Evolutionary conservation across 1,139 yeast genomes (phyloP), one percentile per base, ranked within the genome.

Genomic region (Geotrichum bryndzae): DNA sequence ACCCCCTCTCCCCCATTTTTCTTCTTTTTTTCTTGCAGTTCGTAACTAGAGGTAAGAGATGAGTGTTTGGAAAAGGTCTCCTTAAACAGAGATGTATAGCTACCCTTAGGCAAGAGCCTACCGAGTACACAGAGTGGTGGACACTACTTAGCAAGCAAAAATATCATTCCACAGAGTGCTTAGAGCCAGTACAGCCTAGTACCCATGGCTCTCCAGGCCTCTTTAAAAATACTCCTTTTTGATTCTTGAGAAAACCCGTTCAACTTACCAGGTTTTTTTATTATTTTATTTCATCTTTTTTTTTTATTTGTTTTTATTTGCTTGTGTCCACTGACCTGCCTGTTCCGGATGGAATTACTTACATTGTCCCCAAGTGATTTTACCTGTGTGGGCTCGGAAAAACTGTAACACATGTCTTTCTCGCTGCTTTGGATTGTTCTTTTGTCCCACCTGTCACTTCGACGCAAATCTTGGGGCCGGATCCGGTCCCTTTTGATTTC

Each of bases 11-110:
- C 6, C 18, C 22, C 27, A 7, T 31, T 29, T 8, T 23, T 52
- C 18, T 41, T 45, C 27, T 83, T 56, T 33, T 29, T 33, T n/a
- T 8, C 8, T 41, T 41, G 48, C 22, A n/a, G 18, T 41, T 41
- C 18, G 48, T n/a, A 41, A n/a, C 48, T 41, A n/a, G 10, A n/a
- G 15, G 10, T 13, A 38, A 7, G 18, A 38, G 45, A 13, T 13
- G 18, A 3, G 18, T 38, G 18, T 38, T 10, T 11, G 18, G 6
- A 13, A 41, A 4, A 7, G 22, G 22, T 41, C 23, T 15, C 48
- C 48, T 41, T 41, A n/a, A n/a, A 8, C 18, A 41, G 18, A 7
- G 48, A 8, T 41, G 22, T 6, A 11, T 4, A 35, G n/a, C 5
- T 23, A n/a, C 18, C 13, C 22, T 41, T 18, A 41, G n/a, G 48